phyloP scores from a whole-genome alignment of 139 green algal genomes.

The Bryopsis sp. region DNA sequence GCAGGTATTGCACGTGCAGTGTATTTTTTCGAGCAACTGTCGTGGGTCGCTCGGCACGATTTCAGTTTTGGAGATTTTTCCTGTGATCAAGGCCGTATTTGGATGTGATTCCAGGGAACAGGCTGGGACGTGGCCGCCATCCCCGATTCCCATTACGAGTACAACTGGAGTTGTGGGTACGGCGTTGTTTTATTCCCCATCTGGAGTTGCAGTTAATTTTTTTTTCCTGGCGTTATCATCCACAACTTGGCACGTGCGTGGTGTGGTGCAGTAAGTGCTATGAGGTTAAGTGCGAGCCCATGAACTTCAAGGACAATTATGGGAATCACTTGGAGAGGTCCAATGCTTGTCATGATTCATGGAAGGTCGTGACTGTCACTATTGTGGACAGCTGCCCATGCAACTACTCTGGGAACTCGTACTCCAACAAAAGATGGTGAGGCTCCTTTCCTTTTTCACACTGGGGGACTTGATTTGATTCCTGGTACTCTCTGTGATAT shows the following conservation, averaged over 20 bases:
- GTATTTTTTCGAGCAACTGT: too few relatives aligned
- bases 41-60: too few relatives aligned
- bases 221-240: too few relatives aligned
- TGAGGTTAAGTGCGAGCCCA: conserved; percentile 24
- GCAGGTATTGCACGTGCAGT: too few relatives aligned
- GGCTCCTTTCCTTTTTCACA: too few relatives aligned
- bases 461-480: too few relatives aligned
- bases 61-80: too few relatives aligned
- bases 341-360: conserved; percentile 16
- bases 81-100: too few relatives aligned
- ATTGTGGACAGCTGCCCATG: conserved; percentile 27
- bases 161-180: conserved; percentile 21
- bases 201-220: too few relatives aligned
- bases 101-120: too few relatives aligned
- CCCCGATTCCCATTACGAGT: conserved; percentile 19
- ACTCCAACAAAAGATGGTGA: conserved; percentile 33
- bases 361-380: conserved; percentile 15
- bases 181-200: neutral
- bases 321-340: conserved; percentile 22
- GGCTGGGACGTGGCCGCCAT: conserved; percentile 24
- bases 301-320: conserved; percentile 23
- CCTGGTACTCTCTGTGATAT: too few relatives aligned
- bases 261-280: conserved; percentile 21
- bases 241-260: too few relatives aligned
- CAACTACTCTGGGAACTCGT: conserved; percentile 24